phyloP scores from a whole-genome alignment of 176 grass and related monocot genomes.

The Oryza glumipatula region DNA sequence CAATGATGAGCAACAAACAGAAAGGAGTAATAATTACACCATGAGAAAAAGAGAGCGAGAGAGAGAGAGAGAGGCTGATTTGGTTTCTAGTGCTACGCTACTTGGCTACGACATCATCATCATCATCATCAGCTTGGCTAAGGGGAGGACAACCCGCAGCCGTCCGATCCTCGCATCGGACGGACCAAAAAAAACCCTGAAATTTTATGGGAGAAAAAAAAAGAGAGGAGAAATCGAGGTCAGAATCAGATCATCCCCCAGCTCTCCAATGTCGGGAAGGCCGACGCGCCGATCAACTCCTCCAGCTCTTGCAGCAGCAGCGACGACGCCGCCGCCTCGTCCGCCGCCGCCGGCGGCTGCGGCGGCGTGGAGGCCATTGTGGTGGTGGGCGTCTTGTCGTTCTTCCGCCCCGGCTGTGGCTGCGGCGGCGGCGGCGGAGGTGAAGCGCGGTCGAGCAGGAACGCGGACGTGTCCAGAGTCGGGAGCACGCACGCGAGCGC shows the following conservation, averaged over 20 bases:
- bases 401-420: not conserved
- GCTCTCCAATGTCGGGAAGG: slow-evolving; percentile 52
- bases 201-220: not conserved
- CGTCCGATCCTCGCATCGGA: slow-evolving; percentile 11
- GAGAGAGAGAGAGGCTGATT: not conserved
- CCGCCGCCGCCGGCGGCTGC: not conserved
- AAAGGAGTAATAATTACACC: not conserved
- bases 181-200: slow-evolving; percentile 1
- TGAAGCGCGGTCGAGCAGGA: slow-evolving; percentile 33
- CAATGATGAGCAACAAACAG: not conserved
- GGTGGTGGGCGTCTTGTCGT: not conserved
- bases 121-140: no score
- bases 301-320: slow-evolving; percentile 44
- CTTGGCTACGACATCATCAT: not conserved
- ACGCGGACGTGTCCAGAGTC: slow-evolving; percentile 64
- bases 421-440: not conserved
- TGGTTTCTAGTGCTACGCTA: not conserved
- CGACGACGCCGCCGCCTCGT: not conserved
- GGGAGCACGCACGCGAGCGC: slow-evolving; percentile 36
- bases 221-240: not conserved
- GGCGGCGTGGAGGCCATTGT: not conserved
- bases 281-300: slow-evolving; percentile 9
- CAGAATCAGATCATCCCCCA: slow-evolving; percentile 40
- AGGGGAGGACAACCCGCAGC: not conserved
- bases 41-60: not conserved